Percentiles rank a stretch among this genome's conserved stretches.
phyloP scores from a whole-genome alignment of 306 rosid genomes.

The Rosa rugosa region DNA sequence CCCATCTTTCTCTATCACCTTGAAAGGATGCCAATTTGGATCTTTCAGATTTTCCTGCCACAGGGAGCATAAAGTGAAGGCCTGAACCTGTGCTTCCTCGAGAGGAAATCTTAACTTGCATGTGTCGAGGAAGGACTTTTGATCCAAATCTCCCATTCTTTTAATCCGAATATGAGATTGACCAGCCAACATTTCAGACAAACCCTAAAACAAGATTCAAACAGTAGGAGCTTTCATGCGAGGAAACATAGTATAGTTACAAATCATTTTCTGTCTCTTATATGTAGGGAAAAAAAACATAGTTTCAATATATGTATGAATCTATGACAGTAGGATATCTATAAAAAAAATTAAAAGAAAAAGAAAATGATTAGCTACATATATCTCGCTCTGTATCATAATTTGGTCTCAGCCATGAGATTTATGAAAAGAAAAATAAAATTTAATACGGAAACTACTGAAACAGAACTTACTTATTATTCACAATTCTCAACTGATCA shows the following conservation, averaged over 20 bases:
- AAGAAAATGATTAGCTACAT: neutral
- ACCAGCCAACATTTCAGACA: slow-evolving; percentile 41
- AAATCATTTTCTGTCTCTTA: neutral
- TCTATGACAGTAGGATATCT: neutral
- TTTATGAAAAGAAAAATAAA: slow-evolving; percentile 1
- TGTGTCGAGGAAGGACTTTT: slow-evolving; percentile 50
- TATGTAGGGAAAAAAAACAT: too few relatives aligned
- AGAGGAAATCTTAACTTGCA: slow-evolving; percentile 56
- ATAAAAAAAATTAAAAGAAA: neutral
- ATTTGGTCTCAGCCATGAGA: neutral
- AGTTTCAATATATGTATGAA: neutral
- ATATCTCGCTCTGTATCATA: neutral
- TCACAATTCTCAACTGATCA: neutral
- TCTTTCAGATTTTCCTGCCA: slow-evolving; percentile 86
- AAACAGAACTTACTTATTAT: too few relatives aligned
- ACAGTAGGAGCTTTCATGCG: neutral
- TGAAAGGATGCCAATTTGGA: slow-evolving; percentile 76
- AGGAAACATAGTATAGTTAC: neutral
- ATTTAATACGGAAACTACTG: neutral
- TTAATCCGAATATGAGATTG: slow-evolving; percentile 62
- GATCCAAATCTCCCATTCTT: slow-evolving; percentile 90
- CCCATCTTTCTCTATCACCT: slow-evolving; percentile 41
- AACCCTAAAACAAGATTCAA: slow-evolving; percentile 47
- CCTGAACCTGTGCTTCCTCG: slow-evolving; percentile 63
- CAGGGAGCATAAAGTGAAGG: slow-evolving; percentile 64